Base-by-base conservation (phyloP, 192 early-diverging fungal species). In the Podila epicladia region DNA sequence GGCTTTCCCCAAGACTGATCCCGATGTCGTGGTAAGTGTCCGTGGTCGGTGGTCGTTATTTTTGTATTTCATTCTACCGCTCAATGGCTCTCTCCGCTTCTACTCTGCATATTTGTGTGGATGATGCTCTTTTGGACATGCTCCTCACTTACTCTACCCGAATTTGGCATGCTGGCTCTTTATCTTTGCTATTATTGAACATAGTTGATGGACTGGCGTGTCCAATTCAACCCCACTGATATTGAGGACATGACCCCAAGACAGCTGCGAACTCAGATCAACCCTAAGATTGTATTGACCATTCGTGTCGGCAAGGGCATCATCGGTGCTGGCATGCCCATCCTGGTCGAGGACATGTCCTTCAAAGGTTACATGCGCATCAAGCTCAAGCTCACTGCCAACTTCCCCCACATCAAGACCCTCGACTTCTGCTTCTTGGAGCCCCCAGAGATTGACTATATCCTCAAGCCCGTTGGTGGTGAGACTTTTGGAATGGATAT, bases 201-300 rank as follows among this genome's bases (percentile, higher is more conserved):
- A 17, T 69, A 90, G 87, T 82, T 94, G 58, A 97, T 97, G 95
- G 96, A 97, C 85, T 96, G 92, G 94, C 93, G 93, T 67, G 84
- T 95, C 17, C 89, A 91, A 55, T 97, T 97, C 77, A 90, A 88
- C 50, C 96, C 96, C 17, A 92, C 95, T 65, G 96, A 97, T 77
- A 85, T 90, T 62, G 83, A 83, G 31, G 93, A 93, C 57, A 84
- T 94, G 83, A 92, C 93, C 17, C 77, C 85, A n/a, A 83, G 93
- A 50, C 87, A 93, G 72, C 66, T 89, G 48, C 86, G 88, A 53
- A 88, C 89, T 24, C 90, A 91, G 62, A 91, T 94, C 20, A 95
- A 97, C 83, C 94, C 95, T 59, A 94, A 95, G 85, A 91, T 99
- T 24, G 92, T 94, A 49, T 83, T 99, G 48, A 92, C 91, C 0